These are phyloP conservation scores for Colletotrichum sp. DNA, from an alignment of 2,329 filamentous ascomycete genomes.

Conservation along the genomic window DNA sequence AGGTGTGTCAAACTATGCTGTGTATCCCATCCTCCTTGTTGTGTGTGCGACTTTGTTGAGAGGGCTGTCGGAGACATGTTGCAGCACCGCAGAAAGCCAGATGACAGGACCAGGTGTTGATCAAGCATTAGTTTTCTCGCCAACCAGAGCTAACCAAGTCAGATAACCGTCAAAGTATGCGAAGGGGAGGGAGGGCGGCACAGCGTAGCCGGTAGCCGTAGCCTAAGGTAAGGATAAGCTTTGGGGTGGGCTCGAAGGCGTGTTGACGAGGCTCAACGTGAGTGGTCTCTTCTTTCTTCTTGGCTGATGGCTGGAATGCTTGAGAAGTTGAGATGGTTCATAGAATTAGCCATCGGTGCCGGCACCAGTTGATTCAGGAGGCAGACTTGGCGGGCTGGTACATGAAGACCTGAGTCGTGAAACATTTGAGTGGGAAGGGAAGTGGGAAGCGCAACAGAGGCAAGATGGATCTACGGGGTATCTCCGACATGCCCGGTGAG, in stretches of 20 bases:
- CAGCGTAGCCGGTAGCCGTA: background rate
- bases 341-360: background rate
- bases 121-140: background rate
- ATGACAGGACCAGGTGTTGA: background rate
- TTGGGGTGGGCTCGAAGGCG: conserved; percentile 1
- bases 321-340: conserved; percentile 12
- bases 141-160: background rate
- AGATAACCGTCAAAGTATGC: background rate
- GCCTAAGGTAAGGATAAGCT: conserved; percentile 8
- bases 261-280: conserved; percentile 9
- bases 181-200: background rate
- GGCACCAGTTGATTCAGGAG: conserved; percentile 9
- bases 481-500: conserved; percentile 11
- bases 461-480: conserved; percentile 9
- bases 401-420: conserved; percentile 7
- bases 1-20: conserved; percentile 16
- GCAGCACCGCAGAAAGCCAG: background rate
- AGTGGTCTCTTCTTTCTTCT: conserved; percentile 9
- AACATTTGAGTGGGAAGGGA: conserved; percentile 13
- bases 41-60: conserved; percentile 1
- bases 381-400: conserved; percentile 9
- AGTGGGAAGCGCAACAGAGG: conserved; percentile 2
- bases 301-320: conserved; percentile 17
- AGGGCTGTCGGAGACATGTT: background rate
- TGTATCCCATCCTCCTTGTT: background rate